phyloP scores from a whole-genome alignment of 768 basidiomycete genomes.

The Mrakia hoshinonis region DNA sequence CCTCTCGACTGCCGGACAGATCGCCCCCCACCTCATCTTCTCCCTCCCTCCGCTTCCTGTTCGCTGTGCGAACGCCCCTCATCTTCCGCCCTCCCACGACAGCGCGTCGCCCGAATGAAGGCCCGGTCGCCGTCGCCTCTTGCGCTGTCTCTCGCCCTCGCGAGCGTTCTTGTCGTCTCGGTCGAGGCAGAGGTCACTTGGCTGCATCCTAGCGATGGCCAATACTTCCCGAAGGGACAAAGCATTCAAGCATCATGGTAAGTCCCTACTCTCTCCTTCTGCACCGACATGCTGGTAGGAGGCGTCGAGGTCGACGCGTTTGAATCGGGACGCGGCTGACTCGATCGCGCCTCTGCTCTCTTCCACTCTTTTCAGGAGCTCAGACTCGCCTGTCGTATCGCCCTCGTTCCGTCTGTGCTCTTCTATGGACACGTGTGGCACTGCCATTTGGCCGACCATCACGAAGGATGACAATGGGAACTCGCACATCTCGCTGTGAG shows the following conservation, averaged over 20 bases:
- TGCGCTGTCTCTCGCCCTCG: neutral
- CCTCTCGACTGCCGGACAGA: too few relatives aligned
- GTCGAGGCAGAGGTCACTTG: neutral
- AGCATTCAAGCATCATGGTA: neutral
- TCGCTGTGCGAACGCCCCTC: too few relatives aligned
- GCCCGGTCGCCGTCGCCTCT: neutral
- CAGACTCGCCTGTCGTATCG: neutral
- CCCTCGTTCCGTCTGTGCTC: slow-evolving; percentile 4
- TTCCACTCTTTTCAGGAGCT: slow-evolving; percentile 2
- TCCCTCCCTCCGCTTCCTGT: too few relatives aligned
- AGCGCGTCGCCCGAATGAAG: too few relatives aligned
- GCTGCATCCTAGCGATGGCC: neutral
- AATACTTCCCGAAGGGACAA: neutral
- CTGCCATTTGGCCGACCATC: slow-evolving; percentile 15
- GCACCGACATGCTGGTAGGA: too few relatives aligned
- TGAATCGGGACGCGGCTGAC: too few relatives aligned
- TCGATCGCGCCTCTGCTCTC: too few relatives aligned
- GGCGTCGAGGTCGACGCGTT: too few relatives aligned
- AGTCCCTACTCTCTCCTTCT: neutral
- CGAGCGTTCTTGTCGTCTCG: neutral
- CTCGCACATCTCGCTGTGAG: slow-evolving; percentile 5
- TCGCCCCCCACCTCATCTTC: too few relatives aligned
- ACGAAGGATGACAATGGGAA: neutral
- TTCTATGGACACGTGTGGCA: neutral
- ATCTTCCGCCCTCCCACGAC: too few relatives aligned